Conservation (phyloP, 2,329 filamentous ascomycete genomes). For the Sarocladium kiliense region DNA sequence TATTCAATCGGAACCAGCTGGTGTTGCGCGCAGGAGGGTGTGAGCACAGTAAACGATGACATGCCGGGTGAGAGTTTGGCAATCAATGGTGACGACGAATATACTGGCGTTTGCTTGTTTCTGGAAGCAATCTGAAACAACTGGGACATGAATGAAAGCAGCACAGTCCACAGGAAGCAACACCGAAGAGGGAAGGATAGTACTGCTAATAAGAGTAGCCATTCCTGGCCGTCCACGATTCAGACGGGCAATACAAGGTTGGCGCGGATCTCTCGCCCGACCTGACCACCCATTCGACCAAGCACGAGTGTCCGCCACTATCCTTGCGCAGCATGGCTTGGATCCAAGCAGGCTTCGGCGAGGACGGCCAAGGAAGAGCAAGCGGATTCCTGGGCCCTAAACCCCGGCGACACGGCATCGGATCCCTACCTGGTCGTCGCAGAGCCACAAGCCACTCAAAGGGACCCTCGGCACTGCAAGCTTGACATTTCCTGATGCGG, state of each 20-base stretch:
- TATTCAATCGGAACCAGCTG: background rate
- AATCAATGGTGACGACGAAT: background rate
- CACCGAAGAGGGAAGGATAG: background rate
- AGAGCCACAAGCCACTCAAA: background rate
- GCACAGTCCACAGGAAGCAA: background rate
- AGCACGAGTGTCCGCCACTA: background rate
- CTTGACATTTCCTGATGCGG: background rate
- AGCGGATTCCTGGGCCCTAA: background rate
- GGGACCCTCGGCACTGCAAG: background rate
- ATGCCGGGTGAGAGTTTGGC: background rate
- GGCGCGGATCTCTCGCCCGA: background rate
- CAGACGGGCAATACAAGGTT: background rate
- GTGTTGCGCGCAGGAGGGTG: background rate
- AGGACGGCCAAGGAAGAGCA: background rate
- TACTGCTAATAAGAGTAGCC: background rate
- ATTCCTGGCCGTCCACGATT: background rate
- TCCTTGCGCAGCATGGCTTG: background rate
- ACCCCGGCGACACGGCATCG: constrained; percentile 5
- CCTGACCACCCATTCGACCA: background rate
- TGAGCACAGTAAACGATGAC: background rate
- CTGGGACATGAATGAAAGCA: background rate
- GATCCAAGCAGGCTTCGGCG: background rate
- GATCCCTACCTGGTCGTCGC: background rate
- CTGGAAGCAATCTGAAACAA: background rate
- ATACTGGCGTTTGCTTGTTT: background rate